Percentiles rank a stretch among this genome's conserved stretches.
Conservation (phyloP, 805 yeast species). For the Deakozyma indianensis region DNA sequence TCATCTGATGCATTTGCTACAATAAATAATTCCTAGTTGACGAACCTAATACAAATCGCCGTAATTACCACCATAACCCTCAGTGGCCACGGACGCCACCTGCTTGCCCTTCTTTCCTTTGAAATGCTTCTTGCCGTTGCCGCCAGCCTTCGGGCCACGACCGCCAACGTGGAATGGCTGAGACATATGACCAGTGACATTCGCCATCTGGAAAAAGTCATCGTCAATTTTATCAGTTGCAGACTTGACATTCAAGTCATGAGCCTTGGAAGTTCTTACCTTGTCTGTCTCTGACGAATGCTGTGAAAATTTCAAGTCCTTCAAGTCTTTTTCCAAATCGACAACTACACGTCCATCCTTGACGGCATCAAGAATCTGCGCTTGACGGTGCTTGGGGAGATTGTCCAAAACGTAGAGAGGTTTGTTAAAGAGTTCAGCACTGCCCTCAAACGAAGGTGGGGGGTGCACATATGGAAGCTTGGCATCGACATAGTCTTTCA, state of each 20-base stretch:
- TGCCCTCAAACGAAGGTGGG: conserved; percentile 61
- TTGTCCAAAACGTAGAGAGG: conserved; percentile 54
- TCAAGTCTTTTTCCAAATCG: conserved; percentile 55
- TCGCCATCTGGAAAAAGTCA: conserved; percentile 66
- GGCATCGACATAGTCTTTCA: conserved; percentile 92
- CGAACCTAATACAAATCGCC: conserved; percentile 9
- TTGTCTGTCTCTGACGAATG: conserved; percentile 44
- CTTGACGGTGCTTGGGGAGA: conserved; percentile 59
- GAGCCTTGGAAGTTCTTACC: conserved; percentile 32
- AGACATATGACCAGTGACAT: conserved; percentile 45
- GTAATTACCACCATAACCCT: conserved; percentile 8
- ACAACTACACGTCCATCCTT: conserved; percentile 27
- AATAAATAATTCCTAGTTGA: neutral
- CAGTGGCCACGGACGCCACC: conserved; percentile 7
- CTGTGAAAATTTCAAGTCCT: conserved; percentile 62
- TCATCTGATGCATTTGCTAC: too few species aligned
- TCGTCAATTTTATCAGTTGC: conserved; percentile 74
- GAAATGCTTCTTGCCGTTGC: conserved; percentile 42
- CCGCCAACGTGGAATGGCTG: conserved; percentile 60
- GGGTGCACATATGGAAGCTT: conserved; percentile 74
- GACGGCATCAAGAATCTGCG: conserved; percentile 44
- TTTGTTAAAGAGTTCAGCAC: conserved; percentile 57
- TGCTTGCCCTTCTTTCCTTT: conserved; percentile 59
- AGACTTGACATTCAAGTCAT: conserved; percentile 26
- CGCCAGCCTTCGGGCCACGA: conserved; percentile 11